phyloP scores from a whole-genome alignment of 257 asterid genomes.

The Catharanthus roseus region DNA sequence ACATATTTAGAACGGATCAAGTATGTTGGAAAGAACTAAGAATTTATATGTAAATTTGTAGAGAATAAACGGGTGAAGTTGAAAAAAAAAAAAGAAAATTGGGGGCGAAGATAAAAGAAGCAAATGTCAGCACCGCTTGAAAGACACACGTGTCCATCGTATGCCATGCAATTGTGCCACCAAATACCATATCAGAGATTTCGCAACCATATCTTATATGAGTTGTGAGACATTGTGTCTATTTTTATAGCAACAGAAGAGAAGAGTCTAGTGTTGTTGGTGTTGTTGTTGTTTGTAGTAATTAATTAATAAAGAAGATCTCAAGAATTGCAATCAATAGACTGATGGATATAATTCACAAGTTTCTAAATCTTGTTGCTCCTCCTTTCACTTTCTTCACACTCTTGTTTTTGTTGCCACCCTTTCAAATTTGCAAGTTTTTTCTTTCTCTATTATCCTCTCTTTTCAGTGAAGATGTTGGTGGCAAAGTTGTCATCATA shows the following conservation, averaged over 20 bases:
- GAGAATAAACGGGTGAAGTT: too few relatives aligned
- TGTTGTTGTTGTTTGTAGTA: too few relatives aligned
- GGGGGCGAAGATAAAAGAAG: not conserved
- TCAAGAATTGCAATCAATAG: not conserved
- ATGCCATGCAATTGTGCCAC: not conserved
- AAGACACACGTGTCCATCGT: not conserved
- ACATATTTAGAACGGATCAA: too few relatives aligned
- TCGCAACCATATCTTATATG: too few relatives aligned
- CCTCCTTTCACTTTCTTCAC: constrained; percentile 10
- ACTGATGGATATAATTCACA: constrained; percentile 1
- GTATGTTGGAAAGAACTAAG: too few relatives aligned
- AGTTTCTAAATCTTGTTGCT: constrained; percentile 6
- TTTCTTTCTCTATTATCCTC: not conserved
- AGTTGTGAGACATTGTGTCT: too few relatives aligned
- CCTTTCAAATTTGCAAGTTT: not conserved
- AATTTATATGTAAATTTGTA: too few relatives aligned
- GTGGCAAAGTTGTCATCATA: constrained; percentile 67
- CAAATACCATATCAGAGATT: not conserved
- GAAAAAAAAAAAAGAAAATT: too few relatives aligned
- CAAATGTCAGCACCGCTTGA: not conserved
- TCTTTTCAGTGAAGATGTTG: constrained; percentile 47
- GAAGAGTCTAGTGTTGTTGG: too few relatives aligned
- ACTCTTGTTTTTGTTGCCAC: not conserved
- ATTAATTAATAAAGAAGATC: not conserved
- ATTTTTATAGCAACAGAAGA: too few relatives aligned